phyloP scores from a whole-genome alignment of 768 basidiomycete genomes.

The Suillus subluteus region DNA sequence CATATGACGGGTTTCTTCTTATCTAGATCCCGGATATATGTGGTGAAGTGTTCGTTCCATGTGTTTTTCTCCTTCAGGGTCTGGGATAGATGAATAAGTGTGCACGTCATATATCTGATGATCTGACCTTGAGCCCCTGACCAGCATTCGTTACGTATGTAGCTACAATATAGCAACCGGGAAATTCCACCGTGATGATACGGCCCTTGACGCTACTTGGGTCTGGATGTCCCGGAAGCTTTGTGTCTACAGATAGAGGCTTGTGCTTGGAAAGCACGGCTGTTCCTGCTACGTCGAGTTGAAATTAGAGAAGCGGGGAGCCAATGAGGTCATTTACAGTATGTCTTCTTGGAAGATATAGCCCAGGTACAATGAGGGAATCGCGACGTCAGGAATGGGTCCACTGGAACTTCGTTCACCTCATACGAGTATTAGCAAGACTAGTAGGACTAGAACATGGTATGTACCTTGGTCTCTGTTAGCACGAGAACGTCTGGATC shows the following conservation, averaged over 20 bases:
- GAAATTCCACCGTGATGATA: slow-evolving; percentile 82
- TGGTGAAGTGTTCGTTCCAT: slow-evolving; percentile 80
- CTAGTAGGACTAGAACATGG: not conserved
- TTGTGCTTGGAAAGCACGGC: slow-evolving; percentile 80
- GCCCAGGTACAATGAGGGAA: slow-evolving; percentile 81
- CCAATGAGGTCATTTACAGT: slow-evolving; percentile 49
- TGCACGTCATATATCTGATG: not conserved
- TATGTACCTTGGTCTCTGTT: slow-evolving; percentile 79
- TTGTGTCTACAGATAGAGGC: slow-evolving; percentile 64
- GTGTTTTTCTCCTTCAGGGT: slow-evolving; percentile 74
- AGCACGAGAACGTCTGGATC: slow-evolving; percentile 84
- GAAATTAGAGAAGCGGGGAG: not conserved
- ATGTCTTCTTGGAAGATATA: slow-evolving; percentile 77
- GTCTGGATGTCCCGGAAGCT: slow-evolving; percentile 77
- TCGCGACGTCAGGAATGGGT: slow-evolving; percentile 55
- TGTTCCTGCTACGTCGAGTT: slow-evolving; percentile 63
- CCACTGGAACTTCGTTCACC: slow-evolving; percentile 73
- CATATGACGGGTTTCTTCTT: slow-evolving; percentile 84
- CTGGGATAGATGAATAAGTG: slow-evolving; percentile 39
- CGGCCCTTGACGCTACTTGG: slow-evolving; percentile 69
- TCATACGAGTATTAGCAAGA: slow-evolving; percentile 30
- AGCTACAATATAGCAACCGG: slow-evolving; percentile 66
- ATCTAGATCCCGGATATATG: slow-evolving; percentile 73
- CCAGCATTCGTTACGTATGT: slow-evolving; percentile 91
- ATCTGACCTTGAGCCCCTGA: slow-evolving; percentile 63